These are phyloP conservation scores for Coemansia sp. DNA, from an alignment of 192 early-diverging fungal species.

Conservation along the genomic window DNA sequence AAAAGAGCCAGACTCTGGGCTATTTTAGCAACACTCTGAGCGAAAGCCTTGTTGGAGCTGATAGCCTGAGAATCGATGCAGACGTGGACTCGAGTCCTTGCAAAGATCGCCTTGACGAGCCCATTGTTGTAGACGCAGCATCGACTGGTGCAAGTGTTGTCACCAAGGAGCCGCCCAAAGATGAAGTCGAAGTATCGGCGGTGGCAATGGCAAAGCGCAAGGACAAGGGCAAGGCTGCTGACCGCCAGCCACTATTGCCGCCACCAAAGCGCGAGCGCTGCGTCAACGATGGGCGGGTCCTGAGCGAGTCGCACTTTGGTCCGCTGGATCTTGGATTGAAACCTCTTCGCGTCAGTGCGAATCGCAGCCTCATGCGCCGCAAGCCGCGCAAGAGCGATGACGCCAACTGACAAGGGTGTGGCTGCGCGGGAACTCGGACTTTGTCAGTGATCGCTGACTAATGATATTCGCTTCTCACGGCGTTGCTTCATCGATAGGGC, in stretches of 20 bases:
- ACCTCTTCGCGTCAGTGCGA: slow-evolving; percentile 50
- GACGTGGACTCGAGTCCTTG: background rate
- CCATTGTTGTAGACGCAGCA: background rate
- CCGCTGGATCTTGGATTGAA: slow-evolving; percentile 54
- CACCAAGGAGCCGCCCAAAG: background rate
- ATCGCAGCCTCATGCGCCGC: slow-evolving; percentile 49
- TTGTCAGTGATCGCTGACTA: slow-evolving; percentile 7
- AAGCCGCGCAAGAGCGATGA: slow-evolving; percentile 12
- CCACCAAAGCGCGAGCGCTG: slow-evolving; percentile 1
- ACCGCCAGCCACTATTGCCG: slow-evolving; percentile 13
- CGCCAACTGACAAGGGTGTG: background rate
- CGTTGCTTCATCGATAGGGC: background rate
- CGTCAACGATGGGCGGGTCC: slow-evolving; percentile 10
- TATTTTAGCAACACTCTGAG: background rate
- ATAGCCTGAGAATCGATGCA: background rate
- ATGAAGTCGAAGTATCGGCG: background rate
- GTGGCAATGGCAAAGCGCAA: slow-evolving; percentile 8
- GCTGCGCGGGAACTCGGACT: background rate
- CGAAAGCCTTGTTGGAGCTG: slow-evolving; percentile 3
- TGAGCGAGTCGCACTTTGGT: slow-evolving; percentile 50
- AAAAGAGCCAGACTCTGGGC: background rate
- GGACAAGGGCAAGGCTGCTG: slow-evolving; percentile 41
- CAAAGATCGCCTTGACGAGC: background rate
- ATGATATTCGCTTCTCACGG: background rate
- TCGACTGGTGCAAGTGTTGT: background rate